Conservation (phyloP, 345 rosid genomes). For the Eucalyptus guilfoylei region DNA sequence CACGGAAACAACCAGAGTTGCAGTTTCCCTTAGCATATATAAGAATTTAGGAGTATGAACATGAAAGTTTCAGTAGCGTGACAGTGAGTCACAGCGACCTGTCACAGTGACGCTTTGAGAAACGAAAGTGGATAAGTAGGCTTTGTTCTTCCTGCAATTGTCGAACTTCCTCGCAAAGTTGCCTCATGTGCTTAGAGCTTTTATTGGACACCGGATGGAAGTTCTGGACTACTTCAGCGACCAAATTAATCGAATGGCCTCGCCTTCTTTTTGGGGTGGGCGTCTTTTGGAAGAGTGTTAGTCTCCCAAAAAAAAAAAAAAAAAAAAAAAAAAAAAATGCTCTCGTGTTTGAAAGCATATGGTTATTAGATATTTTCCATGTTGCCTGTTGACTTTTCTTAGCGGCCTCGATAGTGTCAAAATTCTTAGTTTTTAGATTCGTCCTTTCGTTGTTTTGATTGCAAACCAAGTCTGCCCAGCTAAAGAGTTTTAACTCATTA, state of each 20-base stretch:
- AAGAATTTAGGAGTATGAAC: background rate
- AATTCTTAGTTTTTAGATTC: background rate
- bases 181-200: too few relatives aligned
- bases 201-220: background rate
- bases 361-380: background rate
- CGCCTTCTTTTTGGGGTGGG: background rate
- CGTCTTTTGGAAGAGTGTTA: background rate
- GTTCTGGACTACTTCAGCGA: background rate
- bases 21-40: background rate
- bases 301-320: background rate
- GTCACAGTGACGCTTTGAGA: background rate
- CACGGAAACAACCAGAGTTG: background rate
- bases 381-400: background rate
- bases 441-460: background rate
- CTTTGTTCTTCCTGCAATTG: background rate
- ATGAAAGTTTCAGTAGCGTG: background rate
- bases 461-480: background rate
- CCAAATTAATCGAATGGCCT: fast-evolving
- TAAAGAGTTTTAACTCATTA: too few relatives aligned
- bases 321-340: too few relatives aligned
- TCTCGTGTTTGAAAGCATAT: too few relatives aligned
- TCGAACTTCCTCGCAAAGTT: too few relatives aligned
- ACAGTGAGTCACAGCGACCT: background rate
- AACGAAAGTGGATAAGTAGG: background rate
- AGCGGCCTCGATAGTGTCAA: background rate